Percentiles rank a stretch among this genome's conserved stretches.
phyloP scores from a whole-genome alignment of 2,329 filamentous ascomycete genomes.

The Rhynchosporium graminicola region DNA sequence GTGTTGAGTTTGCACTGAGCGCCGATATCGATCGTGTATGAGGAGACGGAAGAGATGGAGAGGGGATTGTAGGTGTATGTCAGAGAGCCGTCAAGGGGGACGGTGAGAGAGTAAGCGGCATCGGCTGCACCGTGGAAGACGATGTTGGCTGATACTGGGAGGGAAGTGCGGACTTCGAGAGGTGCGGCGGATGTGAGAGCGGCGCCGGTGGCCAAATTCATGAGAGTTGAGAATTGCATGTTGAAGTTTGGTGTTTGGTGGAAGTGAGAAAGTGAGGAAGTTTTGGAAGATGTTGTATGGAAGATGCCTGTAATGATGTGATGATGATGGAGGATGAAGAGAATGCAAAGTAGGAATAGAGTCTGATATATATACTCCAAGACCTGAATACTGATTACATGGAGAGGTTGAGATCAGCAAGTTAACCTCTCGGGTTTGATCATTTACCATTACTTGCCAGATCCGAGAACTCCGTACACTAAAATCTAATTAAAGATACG shows the following conservation, averaged over 20 bases:
- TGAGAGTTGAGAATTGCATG: constrained; percentile 16
- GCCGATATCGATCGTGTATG: constrained; percentile 23
- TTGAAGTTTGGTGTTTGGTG: background rate
- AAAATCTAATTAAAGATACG: constrained; percentile 14
- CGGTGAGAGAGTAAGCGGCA: constrained; percentile 29
- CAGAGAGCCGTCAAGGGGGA: constrained; percentile 29
- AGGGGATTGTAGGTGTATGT: constrained; percentile 31
- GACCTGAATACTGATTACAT: background rate
- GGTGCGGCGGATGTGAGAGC: constrained; percentile 28
- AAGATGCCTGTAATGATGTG: background rate
- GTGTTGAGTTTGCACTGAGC: constrained; percentile 31
- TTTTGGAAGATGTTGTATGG: background rate
- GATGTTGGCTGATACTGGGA: constrained; percentile 5
- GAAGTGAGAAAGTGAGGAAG: background rate
- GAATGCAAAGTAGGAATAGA: background rate
- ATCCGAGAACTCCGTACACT: constrained; percentile 1
- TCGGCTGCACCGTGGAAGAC: constrained; percentile 35
- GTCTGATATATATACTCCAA: constrained; percentile 10
- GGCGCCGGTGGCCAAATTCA: constrained; percentile 23
- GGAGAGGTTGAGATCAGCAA: background rate
- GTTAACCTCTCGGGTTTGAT: constrained; percentile 4
- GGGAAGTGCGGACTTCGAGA: constrained; percentile 11
- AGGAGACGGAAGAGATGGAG: constrained; percentile 33
- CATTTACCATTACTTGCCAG: constrained; percentile 17
- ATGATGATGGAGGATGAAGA: background rate